Evolutionary conservation across 352 stramenopile genomes (phyloP).

Genomic region (Phytophthora foliorum): DNA sequence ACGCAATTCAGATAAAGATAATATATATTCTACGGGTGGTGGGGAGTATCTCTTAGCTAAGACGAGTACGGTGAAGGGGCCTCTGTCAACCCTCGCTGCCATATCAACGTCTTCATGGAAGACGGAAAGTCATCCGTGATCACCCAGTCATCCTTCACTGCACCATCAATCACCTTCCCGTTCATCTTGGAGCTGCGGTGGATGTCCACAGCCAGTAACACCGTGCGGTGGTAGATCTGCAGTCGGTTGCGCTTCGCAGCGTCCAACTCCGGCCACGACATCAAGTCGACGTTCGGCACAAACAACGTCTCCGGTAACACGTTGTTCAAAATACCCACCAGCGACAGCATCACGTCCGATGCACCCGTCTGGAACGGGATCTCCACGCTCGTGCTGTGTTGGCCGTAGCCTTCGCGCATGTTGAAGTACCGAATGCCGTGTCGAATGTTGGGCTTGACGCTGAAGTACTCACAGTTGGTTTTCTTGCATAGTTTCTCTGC

Average conservation of each 20-base stretch:
- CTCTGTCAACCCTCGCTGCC: not conserved
- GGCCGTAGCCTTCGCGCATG: constrained; percentile 68
- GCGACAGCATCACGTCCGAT: constrained; percentile 59
- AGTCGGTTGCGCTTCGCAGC: constrained; percentile 43
- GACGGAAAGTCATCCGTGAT: not conserved
- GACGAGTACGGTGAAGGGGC: not conserved
- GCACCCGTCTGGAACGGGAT: constrained; percentile 62
- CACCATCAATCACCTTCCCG: constrained; percentile 16
- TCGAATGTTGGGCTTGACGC: constrained; percentile 62
- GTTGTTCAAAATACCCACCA: constrained; percentile 68
- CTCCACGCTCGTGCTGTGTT: constrained; percentile 27
- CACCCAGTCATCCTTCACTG: not conserved
- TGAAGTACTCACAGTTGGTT: constrained; percentile 63
- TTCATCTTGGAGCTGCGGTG: constrained; percentile 57
- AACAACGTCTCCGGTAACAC: constrained; percentile 54
- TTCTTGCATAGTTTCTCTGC: constrained; percentile 51
- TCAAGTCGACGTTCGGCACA: constrained; percentile 36
- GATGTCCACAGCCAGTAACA: constrained; percentile 57
- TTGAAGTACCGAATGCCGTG: constrained; percentile 67
- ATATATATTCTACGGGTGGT: not conserved
- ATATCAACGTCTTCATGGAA: too few species aligned
- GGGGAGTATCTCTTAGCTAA: not conserved
- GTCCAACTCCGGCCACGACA: constrained; percentile 40
- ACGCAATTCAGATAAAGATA: not conserved
- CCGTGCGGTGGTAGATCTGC: constrained; percentile 58